A percentile compares a stretch with the other conserved stretches of the same genome.
Evolutionary conservation across 768 basidiomycete species (phyloP).

Genomic region (Amanita thiersii): DNA sequence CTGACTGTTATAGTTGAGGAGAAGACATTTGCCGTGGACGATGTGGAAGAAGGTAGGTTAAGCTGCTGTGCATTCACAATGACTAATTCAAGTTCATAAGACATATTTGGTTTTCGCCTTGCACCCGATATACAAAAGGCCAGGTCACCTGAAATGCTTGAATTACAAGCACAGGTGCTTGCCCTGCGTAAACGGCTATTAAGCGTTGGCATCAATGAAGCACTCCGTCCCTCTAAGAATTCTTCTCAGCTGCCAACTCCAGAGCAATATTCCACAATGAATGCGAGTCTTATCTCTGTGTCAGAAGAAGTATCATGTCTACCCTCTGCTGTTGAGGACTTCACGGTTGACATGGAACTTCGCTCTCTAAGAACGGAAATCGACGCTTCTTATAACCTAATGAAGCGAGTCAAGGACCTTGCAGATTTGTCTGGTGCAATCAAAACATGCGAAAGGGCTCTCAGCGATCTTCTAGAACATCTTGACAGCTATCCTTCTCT

Average conservation of each 20-base stretch:
- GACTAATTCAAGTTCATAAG: slow-evolving; percentile 21
- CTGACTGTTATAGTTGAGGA: slow-evolving; percentile 9
- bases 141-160: slow-evolving; percentile 30
- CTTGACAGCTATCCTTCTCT: slow-evolving; percentile 74
- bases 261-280: slow-evolving; percentile 39
- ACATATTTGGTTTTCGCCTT: slow-evolving; percentile 47
- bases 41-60: slow-evolving; percentile 11
- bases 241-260: slow-evolving; percentile 43
- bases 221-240: slow-evolving; percentile 34
- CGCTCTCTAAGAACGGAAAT: slow-evolving; percentile 53
- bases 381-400: slow-evolving; percentile 35
- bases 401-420: slow-evolving; percentile 47
- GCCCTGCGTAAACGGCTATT: slow-evolving; percentile 51
- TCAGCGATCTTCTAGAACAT: slow-evolving; percentile 82
- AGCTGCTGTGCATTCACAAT: neutral
- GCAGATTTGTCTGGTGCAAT: slow-evolving; percentile 42
- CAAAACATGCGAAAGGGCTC: slow-evolving; percentile 56
- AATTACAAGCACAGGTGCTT: slow-evolving; percentile 43
- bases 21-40: neutral
- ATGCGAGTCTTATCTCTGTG: slow-evolving; percentile 37
- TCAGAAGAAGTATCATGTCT: slow-evolving; percentile 36
- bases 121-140: slow-evolving; percentile 22
- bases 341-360: slow-evolving; percentile 47
- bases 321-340: slow-evolving; percentile 32
- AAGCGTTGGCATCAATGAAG: slow-evolving; percentile 50